phyloP scores from a whole-genome alignment of 2,329 filamentous ascomycete species.

The Parastagonospora avenae region DNA sequence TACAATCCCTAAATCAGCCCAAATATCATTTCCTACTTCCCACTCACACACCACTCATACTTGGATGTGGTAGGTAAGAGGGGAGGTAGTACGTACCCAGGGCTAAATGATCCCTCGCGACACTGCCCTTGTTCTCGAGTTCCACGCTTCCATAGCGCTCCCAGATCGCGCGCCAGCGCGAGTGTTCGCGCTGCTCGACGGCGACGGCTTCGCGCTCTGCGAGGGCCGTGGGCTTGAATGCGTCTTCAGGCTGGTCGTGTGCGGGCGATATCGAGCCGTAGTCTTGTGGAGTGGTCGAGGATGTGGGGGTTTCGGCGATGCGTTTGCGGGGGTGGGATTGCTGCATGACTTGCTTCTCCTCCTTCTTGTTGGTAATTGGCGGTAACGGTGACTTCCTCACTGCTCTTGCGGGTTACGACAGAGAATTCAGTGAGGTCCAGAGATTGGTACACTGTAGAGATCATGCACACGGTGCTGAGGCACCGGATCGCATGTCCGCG shows the following conservation, averaged over 20 bases:
- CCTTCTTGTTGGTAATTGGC: too few species aligned
- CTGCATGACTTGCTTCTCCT: neutral
- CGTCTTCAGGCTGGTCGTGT: neutral
- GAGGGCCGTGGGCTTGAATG: too few species aligned
- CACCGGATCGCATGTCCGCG: too few species aligned
- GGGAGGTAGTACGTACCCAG: conserved; percentile 61
- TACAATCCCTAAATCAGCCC: conserved; percentile 43
- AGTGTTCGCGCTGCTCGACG: conserved; percentile 26
- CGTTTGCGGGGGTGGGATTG: neutral
- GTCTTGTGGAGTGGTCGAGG: neutral
- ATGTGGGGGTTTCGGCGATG: neutral
- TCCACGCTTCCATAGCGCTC: conserved; percentile 72
- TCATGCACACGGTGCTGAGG: neutral
- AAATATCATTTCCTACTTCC: too few species aligned
- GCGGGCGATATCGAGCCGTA: neutral
- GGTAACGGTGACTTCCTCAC: too few species aligned
- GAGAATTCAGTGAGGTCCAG: too few species aligned
- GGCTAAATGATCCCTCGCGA: conserved; percentile 81
- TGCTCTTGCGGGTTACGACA: too few species aligned
- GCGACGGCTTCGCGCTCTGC: conserved; percentile 31
- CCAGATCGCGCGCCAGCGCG: conserved; percentile 61
- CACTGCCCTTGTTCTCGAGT: conserved; percentile 84
- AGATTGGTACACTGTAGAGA: neutral
- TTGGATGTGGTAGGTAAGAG: conserved; percentile 21
- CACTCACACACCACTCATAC: too few species aligned